Conservation (phyloP, 306 rosid species). For the Gastrolobium bilobum region DNA sequence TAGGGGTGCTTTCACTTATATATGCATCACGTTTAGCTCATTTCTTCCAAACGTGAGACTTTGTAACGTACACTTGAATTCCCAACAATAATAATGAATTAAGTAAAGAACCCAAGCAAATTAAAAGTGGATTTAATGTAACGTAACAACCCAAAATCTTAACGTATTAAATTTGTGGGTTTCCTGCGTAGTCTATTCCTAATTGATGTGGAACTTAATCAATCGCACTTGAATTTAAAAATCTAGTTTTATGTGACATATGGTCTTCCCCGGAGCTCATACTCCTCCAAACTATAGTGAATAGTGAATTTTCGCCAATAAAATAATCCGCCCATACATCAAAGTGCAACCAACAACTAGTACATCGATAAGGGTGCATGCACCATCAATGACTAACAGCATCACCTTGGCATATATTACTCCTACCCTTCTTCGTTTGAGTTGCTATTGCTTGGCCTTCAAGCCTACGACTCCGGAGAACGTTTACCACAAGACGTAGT, state of each 20-base stretch:
- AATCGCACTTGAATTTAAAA: not conserved
- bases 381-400: too few species aligned
- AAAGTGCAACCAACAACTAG: slow-evolving; percentile 30
- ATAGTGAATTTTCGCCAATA: slow-evolving; percentile 23
- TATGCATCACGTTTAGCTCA: too few species aligned
- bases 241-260: not conserved
- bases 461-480: slow-evolving; percentile 56
- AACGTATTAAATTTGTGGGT: too few species aligned
- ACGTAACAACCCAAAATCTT: too few species aligned
- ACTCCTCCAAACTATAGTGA: slow-evolving; percentile 10
- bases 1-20: too few species aligned
- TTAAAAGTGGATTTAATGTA: too few species aligned
- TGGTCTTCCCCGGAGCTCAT: not conserved
- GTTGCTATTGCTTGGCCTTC: slow-evolving; percentile 60
- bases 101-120: too few species aligned
- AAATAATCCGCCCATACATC: slow-evolving; percentile 39
- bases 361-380: slow-evolving; percentile 32
- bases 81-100: too few species aligned
- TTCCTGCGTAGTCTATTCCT: too few species aligned
- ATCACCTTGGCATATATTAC: not conserved
- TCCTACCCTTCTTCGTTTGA: slow-evolving; percentile 29
- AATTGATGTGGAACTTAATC: too few species aligned
- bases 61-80: too few species aligned
- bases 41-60: too few species aligned
- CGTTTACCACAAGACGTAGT: slow-evolving; percentile 46